Base-by-base conservation (phyloP, 768 basidiomycete species). In the Naganishia friedmannii region DNA sequence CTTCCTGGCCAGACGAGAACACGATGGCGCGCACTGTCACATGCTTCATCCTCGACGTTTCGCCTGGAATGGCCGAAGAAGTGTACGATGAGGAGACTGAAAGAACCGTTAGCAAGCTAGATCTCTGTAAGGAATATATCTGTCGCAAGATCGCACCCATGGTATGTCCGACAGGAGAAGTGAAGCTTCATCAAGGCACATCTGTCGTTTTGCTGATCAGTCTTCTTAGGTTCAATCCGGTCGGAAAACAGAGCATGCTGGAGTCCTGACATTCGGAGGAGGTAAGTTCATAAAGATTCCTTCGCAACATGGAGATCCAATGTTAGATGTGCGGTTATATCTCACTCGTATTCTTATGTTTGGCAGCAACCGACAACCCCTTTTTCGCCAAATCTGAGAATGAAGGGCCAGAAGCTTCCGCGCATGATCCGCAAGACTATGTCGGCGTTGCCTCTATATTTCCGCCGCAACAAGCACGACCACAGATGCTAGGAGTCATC, bases 111-210 rank as follows among this genome's bases (percentile, higher is more conserved):
- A 87, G 90, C 8, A 89, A 91, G 78, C 84, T 98, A 32, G 87
- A 91, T 75, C 89, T 90, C 86, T 85, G 86, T 0, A 84, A 95
- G 54, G 90, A 92, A 77, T 96, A 89, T 77, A 90, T 91, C 19
- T 92, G 91, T 79, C 85, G 92, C 73, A 93, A 93, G 80, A 86
- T 94, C 39, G 92, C 95, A 77, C 90, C 94, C 71, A 93, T 95
- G 89, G 91, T 91, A 66, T 12, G 79, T 76, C 19, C 13, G 23
- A 6, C 7, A n/a, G 26, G 15, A 0, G 23, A 8, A 21, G 6
- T 6, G 19, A 8, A 26, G 28, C n/a, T n/a, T n/a, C 37, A 23
- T 39, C 23, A n/a, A 45, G 23, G 63, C 12, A 26, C 46, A 19
- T 66, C 34, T 12, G 9, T 46, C 29, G 29, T n/a, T 37, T 37